These are phyloP conservation scores for Botrytis porri DNA, from an alignment of 2,329 filamentous ascomycete species.

Conservation along the genomic window DNA sequence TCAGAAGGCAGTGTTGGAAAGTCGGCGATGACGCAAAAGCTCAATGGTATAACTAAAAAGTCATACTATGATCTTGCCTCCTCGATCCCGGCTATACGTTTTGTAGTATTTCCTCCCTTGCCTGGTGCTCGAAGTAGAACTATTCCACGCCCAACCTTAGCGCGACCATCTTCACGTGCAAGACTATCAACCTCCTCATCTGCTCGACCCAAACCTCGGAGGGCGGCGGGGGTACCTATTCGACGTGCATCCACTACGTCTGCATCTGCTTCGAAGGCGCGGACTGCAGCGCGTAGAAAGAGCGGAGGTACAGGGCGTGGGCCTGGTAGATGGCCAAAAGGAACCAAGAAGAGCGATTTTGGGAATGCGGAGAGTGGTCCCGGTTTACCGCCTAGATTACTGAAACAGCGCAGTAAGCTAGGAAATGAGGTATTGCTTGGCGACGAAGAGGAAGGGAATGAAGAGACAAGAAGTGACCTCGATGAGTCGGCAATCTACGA, in stretches of 20 bases:
- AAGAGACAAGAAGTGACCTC: constrained; percentile 25
- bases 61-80: constrained; percentile 34
- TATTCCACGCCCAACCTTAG: constrained; percentile 31
- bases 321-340: constrained; percentile 64
- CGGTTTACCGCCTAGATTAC: constrained; percentile 53
- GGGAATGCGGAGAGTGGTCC: constrained; percentile 64
- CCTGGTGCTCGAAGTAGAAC: constrained; percentile 48
- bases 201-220: constrained; percentile 27
- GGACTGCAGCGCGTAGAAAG: constrained; percentile 48
- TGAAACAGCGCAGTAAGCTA: constrained; percentile 35
- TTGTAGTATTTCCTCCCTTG: constrained; percentile 74
- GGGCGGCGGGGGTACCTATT: neutral
- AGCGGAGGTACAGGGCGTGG: constrained; percentile 62
- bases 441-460: constrained; percentile 32
- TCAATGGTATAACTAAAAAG: constrained; percentile 31
- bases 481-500: constrained; percentile 34
- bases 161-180: constrained; percentile 25
- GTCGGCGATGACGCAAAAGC: constrained; percentile 26
- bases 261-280: constrained; percentile 27
- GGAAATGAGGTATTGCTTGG: constrained; percentile 37
- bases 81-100: constrained; percentile 65
- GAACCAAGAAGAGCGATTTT: constrained; percentile 66
- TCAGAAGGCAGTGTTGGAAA: constrained; percentile 25
- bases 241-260: constrained; percentile 25
- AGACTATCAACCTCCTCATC: constrained; percentile 17